phyloP scores from a whole-genome alignment of 2,329 filamentous ascomycete genomes.

The Cercospora zeina region DNA sequence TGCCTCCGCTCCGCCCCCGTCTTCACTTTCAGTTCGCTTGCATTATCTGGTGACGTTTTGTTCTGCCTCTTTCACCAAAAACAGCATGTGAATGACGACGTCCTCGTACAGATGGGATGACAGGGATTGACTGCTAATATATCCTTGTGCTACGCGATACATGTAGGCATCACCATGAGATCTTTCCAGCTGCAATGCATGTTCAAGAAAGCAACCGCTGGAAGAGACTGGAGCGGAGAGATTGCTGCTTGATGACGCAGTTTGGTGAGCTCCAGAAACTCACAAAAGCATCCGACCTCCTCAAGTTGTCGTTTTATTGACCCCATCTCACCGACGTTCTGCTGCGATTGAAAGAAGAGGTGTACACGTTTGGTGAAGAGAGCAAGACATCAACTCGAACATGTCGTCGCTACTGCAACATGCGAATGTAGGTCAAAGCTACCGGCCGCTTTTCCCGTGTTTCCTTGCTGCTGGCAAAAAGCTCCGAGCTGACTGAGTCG shows the following conservation, averaged over 20 bases:
- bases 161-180: conserved; percentile 8
- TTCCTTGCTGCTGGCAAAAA: background rate
- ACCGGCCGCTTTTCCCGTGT: background rate
- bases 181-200: background rate
- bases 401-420: background rate
- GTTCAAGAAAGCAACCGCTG: background rate
- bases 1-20: background rate
- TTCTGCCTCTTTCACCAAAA: background rate
- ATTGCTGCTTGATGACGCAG: conserved; percentile 8
- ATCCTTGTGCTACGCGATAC: background rate
- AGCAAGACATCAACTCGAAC: background rate
- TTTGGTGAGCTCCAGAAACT: background rate
- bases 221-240: background rate
- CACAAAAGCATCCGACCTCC: conserved; percentile 1
- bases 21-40: background rate
- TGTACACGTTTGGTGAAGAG: background rate
- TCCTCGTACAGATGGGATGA: background rate
- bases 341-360: background rate
- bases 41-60: background rate
- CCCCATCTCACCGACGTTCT: background rate
- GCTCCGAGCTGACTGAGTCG: background rate
- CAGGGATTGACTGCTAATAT: background rate
- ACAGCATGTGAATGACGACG: background rate
- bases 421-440: background rate
- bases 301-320: background rate